Evolutionary conservation across 163 green algal genomes (phyloP).

Genomic region (Smithsoniella earleae): DNA sequence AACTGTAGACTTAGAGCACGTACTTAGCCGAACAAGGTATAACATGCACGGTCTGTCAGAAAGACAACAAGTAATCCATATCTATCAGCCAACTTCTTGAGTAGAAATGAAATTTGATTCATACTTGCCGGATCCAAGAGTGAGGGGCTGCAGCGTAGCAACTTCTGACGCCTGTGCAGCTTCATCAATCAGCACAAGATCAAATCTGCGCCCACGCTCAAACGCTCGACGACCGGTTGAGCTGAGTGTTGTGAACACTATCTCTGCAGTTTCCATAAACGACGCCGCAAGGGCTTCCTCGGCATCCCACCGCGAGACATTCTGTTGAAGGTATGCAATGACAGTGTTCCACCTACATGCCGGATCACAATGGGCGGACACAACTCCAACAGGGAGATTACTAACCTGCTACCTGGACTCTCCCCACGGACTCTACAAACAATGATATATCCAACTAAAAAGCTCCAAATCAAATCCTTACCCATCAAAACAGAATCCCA

Average conservation of each 20-base stretch:
- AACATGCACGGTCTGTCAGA: not conserved
- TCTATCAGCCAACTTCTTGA: not conserved
- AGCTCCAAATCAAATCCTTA: too few species aligned
- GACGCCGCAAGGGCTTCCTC: slow-evolving; percentile 52
- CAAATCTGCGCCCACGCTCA: slow-evolving; percentile 43
- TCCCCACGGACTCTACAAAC: too few species aligned
- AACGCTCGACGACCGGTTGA: slow-evolving; percentile 56
- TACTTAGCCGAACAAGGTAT: too few species aligned
- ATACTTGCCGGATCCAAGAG: slow-evolving; percentile 5
- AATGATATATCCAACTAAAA: too few species aligned
- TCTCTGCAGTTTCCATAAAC: slow-evolving; percentile 72
- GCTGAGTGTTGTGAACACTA: slow-evolving; percentile 94
- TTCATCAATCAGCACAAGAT: slow-evolving; percentile 85
- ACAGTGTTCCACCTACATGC: slow-evolving; percentile 25
- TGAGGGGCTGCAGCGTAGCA: slow-evolving; percentile 75
- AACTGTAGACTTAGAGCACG: too few species aligned
- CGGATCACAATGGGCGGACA: too few species aligned
- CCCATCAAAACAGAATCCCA: too few species aligned
- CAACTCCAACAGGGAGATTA: too few species aligned
- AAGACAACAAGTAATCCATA: slow-evolving; percentile 1
- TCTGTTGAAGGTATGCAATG: not conserved
- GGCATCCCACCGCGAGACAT: slow-evolving; percentile 32
- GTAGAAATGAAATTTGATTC: not conserved
- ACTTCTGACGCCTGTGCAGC: slow-evolving; percentile 76
- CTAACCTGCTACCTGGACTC: too few species aligned